Base-by-base conservation (phyloP, 2,329 filamentous ascomycete species). In the Fusarium succisae region DNA sequence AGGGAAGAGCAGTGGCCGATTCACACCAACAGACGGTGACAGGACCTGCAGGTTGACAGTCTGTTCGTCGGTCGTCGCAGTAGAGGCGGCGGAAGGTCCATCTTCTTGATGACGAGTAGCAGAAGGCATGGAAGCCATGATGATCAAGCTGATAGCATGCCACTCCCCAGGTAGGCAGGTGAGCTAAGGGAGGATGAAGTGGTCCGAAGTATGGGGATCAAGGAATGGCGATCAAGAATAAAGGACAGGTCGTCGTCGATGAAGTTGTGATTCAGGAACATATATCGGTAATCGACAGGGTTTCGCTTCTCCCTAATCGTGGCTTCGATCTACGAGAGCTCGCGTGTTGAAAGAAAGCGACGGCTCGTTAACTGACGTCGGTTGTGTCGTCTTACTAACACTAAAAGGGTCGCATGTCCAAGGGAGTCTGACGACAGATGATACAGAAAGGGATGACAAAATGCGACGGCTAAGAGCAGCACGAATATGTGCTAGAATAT, bases 31-130 rank as follows among this genome's bases (percentile, higher is more conserved):
- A 20, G 89, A 91, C 8, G 90, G 90, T 68, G 90, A 91, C 45
- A 91, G 79, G 66, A 92, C 83, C 70, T 90, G 86, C 57, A 92
- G 83, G 66, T 87, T 90, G 79, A 91, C 86, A 41, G 82, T 82
- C 59, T 83, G 82, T 71, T 80, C 76, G 22, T 82, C 79, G 39
- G 77, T 72, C 41, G 78, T 74, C 63, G 70, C 73, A 76, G 60
- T 41, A 12, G 71, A 53, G 37, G 62, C 32, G 43, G 55, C 35
- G 28, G 66, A n/a, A 45, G 51, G 35, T 47, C 54, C 59, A 53
- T 77, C 66, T 43, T 71, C 70, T 61, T 78, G 77, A 51, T 79
- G 68, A 63, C 74, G 77, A 61, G 79, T 62, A 47, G 78, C 75
- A 56, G 79, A 68, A 62, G 79, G 75, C 66, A 80, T 80, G 64